Base-by-base conservation (phyloP, 768 basidiomycete genomes). In the Tricholoma bakamatsutake region DNA sequence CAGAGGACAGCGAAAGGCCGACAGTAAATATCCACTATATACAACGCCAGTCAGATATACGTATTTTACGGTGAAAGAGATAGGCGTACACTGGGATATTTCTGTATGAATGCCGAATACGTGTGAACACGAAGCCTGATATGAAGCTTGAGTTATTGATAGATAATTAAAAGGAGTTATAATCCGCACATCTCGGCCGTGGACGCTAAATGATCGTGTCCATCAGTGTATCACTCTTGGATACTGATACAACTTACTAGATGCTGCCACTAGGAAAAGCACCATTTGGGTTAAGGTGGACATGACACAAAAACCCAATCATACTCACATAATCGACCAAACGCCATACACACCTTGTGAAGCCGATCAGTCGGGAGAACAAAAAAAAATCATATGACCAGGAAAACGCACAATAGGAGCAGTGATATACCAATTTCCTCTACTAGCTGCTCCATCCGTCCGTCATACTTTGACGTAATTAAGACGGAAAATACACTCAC, bases 1-100 rank as follows among this genome's bases (percentile, higher is more conserved):
- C 66, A 8, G 72, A 69, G 1, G 76, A 77, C 42, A 77, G 62
- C 1, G 71, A 68, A 5, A 77, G 68, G 4, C 76, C 76, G 9
- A 71, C 64, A 11, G 76, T 77, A 47, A 77, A 76, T 8, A 77
- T 53, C 68, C 72, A 75, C 76, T 77, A 27, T 6, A 28, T 8
- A 21, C 5, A 39, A 28, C n/a, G 34, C 21, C 6, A 34, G 52
- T 24, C 21, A 46, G 12, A 12, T 34, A 15, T 9, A 31, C 11
- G 24, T 39, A 9, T n/a, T 30, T 33, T 11, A 30, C 3, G 31
- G 30, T 2, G 11, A 7, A 51, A 15, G 31, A 18, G 35, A 4
- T 2, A 4, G 30, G 59, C 63, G 34, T 17, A 66, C 64, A 5
- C 61, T 62, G 3, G 66, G 66, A 31, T 66, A 67, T 10, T 43